Conservation (phyloP, 495 filamentous ascomycete genomes). For the Neurospora sublineolata region DNA sequence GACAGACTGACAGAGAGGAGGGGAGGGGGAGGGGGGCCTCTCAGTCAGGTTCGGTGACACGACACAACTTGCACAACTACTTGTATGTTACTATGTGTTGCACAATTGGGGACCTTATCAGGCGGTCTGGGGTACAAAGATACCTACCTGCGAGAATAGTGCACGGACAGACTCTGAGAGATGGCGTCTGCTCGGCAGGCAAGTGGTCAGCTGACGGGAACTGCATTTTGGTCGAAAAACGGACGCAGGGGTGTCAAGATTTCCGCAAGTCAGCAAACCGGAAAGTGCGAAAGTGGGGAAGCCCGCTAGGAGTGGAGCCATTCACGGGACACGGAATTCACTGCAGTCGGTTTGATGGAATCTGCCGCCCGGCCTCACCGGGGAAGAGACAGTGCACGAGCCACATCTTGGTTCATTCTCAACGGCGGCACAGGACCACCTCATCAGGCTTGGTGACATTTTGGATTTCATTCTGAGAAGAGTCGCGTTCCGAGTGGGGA, state of each 20-base stretch:
- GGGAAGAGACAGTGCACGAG: conserved; percentile 1
- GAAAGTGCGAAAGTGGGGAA: background rate
- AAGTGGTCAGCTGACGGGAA: background rate
- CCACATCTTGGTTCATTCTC: background rate
- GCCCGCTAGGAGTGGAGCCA: background rate
- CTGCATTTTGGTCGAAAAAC: background rate
- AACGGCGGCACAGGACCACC: conserved; percentile 9
- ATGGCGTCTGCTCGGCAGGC: background rate
- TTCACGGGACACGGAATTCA: background rate
- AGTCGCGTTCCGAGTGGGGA: conserved; percentile 7
- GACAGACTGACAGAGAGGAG: background rate
- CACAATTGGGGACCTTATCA: background rate
- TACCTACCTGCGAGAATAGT: background rate
- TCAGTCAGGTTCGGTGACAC: background rate
- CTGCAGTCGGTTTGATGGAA: conserved; percentile 4
- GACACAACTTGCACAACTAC: background rate
- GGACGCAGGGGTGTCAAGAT: background rate
- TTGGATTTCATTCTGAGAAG: background rate
- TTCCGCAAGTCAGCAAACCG: background rate
- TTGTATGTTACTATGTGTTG: too few species aligned
- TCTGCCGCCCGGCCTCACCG: conserved; percentile 13
- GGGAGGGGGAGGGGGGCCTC: background rate
- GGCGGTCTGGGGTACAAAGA: background rate
- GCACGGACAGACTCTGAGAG: background rate
- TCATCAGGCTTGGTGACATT: background rate